Conservation (phyloP, 148 eudicot species). For the Spergularia bocconei region DNA sequence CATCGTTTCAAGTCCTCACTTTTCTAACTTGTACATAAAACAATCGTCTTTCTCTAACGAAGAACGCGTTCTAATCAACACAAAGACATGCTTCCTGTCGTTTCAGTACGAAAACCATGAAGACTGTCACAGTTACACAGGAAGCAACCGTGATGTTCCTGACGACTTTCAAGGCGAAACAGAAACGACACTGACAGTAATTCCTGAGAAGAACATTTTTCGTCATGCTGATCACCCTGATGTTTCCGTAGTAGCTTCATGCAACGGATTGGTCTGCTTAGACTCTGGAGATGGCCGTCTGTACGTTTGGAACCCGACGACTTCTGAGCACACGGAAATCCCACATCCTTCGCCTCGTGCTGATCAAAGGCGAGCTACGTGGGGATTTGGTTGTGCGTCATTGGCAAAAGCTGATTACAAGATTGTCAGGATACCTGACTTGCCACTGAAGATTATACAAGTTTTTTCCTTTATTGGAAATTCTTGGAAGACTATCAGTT, state of each 20-base stretch:
- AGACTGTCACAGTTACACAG: background rate
- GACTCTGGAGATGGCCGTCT: background rate
- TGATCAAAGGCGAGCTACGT: background rate
- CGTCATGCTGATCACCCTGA: conserved; percentile 6
- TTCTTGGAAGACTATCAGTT: background rate
- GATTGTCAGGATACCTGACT: background rate
- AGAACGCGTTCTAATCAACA: conserved; percentile 1
- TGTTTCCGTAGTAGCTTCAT: background rate
- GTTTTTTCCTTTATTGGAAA: background rate
- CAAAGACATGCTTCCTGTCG: background rate
- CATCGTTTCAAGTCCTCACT: background rate
- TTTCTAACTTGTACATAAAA: background rate
- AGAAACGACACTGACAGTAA: background rate
- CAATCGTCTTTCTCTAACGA: conserved; percentile 2
- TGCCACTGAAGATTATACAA: background rate
- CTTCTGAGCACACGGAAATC: background rate
- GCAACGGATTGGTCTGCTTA: conserved; percentile 7
- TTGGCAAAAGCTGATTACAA: conserved; percentile 7
- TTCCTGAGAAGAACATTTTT: background rate
- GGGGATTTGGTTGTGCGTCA: conserved; percentile 9
- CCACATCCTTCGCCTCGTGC: background rate
- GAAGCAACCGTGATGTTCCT: too few relatives aligned
- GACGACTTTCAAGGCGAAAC: background rate
- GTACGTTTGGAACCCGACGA: conserved; percentile 8
- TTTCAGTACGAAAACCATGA: background rate